Conservation (phyloP, 176 grass and related monocot genomes). For the Hyparrhenia diplandra region DNA sequence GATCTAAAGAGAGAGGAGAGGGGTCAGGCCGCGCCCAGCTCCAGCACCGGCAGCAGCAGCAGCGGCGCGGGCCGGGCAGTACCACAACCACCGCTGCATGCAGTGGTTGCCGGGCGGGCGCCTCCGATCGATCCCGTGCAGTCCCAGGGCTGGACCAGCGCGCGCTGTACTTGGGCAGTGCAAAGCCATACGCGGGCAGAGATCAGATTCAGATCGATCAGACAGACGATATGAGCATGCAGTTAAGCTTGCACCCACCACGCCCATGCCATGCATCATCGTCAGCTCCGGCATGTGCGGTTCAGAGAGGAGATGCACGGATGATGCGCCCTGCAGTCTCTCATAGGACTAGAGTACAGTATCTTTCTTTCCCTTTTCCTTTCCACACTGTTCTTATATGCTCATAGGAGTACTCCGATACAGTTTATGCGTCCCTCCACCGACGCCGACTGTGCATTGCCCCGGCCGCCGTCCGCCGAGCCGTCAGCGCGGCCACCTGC, state of each 20-base stretch:
- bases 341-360: no score
- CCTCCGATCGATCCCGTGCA: no score
- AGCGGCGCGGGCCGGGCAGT: neutral
- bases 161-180: constrained; percentile 36
- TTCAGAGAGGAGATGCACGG: neutral
- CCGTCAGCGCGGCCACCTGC: neutral
- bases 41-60: constrained; percentile 4
- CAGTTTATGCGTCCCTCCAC: no score
- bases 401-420: no score
- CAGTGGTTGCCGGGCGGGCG: constrained; percentile 43
- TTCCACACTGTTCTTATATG: neutral
- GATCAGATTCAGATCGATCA: constrained; percentile 11
- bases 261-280: neutral
- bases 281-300: neutral
- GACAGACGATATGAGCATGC: neutral
- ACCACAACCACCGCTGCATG: constrained; percentile 28
- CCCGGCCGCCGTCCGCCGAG: no score
- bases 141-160: constrained; percentile 24
- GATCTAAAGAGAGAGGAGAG: constrained; percentile 40
- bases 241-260: constrained; percentile 30
- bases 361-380: neutral
- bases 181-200: constrained; percentile 22
- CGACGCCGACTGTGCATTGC: no score
- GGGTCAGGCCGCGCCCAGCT: constrained; percentile 36
- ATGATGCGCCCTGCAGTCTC: neutral